These are phyloP conservation scores for Penicillium salamii DNA, from an alignment of 495 filamentous ascomycete species.

Conservation along the genomic window DNA sequence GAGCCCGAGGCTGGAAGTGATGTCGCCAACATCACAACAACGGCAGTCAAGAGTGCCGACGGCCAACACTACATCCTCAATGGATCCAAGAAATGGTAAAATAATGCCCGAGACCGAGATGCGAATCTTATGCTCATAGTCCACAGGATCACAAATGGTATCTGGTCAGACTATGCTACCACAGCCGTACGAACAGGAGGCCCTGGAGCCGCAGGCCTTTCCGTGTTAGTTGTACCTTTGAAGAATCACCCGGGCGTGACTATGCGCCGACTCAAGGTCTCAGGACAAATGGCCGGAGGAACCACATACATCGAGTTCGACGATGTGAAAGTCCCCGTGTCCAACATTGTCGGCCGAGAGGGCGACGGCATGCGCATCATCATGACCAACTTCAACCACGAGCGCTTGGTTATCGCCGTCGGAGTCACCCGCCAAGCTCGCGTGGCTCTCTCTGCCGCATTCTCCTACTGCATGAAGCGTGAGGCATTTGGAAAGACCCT, in stretches of 20 bases:
- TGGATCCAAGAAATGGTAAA: constrained; percentile 76
- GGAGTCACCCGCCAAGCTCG: constrained; percentile 59
- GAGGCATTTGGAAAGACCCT: constrained; percentile 75
- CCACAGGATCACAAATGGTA: constrained; percentile 68
- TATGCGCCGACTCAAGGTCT: constrained; percentile 62
- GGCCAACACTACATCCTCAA: constrained; percentile 70
- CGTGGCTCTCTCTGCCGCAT: constrained; percentile 62
- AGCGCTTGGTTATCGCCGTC: constrained; percentile 65
- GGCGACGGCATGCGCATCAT: constrained; percentile 71
- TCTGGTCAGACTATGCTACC: constrained; percentile 68
- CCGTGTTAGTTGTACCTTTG: constrained; percentile 65
- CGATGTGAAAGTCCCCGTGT: constrained; percentile 65
- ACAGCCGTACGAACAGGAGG: constrained; percentile 80
- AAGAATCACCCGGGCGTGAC: constrained; percentile 59
- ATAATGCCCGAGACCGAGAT: neutral
- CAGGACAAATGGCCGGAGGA: constrained; percentile 58
- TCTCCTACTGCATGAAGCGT: constrained; percentile 66
- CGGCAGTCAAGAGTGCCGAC: constrained; percentile 58
- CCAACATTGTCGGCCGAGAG: constrained; percentile 69
- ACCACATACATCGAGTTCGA: constrained; percentile 77
- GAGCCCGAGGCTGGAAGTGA: constrained; percentile 72
- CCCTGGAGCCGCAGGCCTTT: constrained; percentile 57
- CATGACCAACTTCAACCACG: constrained; percentile 86
- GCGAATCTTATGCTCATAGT: neutral
- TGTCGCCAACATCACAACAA: constrained; percentile 67